These are phyloP conservation scores for Trichoderma gracile DNA, from an alignment of 2,329 filamentous ascomycete species.

Conservation along the genomic window DNA sequence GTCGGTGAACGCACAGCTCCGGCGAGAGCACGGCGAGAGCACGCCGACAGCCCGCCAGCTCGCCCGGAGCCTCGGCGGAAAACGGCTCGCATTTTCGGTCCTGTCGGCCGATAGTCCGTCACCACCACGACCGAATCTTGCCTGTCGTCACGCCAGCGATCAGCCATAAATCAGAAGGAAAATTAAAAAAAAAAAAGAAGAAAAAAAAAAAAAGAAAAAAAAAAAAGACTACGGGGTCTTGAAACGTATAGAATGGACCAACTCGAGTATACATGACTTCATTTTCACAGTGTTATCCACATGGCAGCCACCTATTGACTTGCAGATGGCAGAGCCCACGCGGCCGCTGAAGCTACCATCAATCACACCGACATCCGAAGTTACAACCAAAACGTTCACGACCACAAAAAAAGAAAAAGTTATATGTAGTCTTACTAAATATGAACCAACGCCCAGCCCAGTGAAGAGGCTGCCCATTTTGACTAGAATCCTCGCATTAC, in stretches of 20 bases:
- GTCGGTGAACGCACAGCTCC: not conserved
- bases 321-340: not conserved
- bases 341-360: not conserved
- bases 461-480: constrained; percentile 7
- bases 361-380: constrained; percentile 20
- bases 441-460: constrained; percentile 23
- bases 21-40: no score
- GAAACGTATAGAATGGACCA: not conserved
- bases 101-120: constrained; percentile 10
- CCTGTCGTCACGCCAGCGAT: not conserved
- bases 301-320: not conserved
- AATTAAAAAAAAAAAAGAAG: not conserved
- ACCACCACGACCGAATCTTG: not conserved
- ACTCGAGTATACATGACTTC: no score
- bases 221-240: not conserved
- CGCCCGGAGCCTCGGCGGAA: not conserved
- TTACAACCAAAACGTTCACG: not conserved
- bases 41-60: not conserved
- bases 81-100: not conserved
- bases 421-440: constrained; percentile 13
- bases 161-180: not conserved
- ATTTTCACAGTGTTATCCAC: not conserved
- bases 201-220: not conserved
- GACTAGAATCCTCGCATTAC: not conserved
- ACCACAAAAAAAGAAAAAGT: not conserved